Evolutionary conservation across 179 eudicot genomes (phyloP).

Genomic region (Heliamphora pulchella): DNA sequence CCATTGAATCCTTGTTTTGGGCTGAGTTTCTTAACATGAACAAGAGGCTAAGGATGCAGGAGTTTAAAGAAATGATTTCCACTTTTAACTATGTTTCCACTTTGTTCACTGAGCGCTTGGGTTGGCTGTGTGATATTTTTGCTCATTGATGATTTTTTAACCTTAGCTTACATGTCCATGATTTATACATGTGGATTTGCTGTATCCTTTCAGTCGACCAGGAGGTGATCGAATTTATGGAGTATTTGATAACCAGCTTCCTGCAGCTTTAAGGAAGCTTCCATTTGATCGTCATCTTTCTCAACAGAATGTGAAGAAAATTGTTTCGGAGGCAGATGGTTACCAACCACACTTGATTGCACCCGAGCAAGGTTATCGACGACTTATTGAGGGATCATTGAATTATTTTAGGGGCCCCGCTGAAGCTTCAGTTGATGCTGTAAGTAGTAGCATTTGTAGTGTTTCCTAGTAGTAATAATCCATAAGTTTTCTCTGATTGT

Average conservation of each 20-base stretch:
- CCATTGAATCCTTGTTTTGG: not conserved
- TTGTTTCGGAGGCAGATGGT: constrained; percentile 86
- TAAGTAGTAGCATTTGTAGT: constrained; percentile 28
- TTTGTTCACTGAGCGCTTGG: not conserved
- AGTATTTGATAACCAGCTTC: constrained; percentile 92
- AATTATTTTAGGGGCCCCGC: constrained; percentile 75
- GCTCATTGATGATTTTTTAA: not conserved
- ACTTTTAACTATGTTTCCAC: not conserved
- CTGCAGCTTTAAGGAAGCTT: constrained; percentile 85
- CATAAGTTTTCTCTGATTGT: not conserved
- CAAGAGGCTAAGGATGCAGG: not conserved
- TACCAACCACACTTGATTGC: constrained; percentile 95
- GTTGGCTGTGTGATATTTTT: not conserved
- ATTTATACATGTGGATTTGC: not conserved
- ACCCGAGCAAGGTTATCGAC: constrained; percentile 91
- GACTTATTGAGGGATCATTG: constrained; percentile 80
- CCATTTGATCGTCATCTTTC: constrained; percentile 90
- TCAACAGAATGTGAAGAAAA: constrained; percentile 59
- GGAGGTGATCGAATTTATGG: constrained; percentile 89
- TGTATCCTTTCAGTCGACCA: constrained; percentile 54
- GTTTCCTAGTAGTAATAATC: not conserved
- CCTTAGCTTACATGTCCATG: not conserved
- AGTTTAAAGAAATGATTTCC: not conserved
- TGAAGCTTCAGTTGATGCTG: constrained; percentile 94
- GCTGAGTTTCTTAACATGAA: not conserved